Evolutionary conservation across 345 rosid species (phyloP).

Genomic region (Microthlaspi erraticum): DNA sequence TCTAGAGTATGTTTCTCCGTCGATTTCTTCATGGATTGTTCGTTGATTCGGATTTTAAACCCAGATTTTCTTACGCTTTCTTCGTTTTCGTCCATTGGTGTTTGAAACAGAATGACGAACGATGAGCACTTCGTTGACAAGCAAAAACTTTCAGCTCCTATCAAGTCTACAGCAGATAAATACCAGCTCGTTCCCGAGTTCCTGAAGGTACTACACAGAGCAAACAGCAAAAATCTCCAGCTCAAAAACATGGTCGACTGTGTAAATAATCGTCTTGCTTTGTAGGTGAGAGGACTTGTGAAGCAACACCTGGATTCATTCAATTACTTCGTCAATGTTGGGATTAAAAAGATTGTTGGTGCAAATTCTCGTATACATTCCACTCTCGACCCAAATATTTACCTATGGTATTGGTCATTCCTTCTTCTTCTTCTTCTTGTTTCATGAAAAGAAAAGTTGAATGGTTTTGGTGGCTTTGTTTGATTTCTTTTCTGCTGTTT

Average conservation of each 20-base stretch:
- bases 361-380: constrained; percentile 71
- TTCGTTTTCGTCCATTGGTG: background rate
- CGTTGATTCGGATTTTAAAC: background rate
- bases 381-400: constrained; percentile 55
- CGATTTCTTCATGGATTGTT: too few relatives aligned
- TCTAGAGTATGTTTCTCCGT: constrained; percentile 26
- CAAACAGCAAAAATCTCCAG: background rate
- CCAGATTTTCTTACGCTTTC: background rate
- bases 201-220: constrained; percentile 42
- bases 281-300: constrained; percentile 87
- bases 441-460: too few relatives aligned
- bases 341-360: constrained; percentile 83
- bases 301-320: constrained; percentile 93
- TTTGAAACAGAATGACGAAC: constrained; percentile 29
- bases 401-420: constrained; percentile 59
- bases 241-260: background rate
- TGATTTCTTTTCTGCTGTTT: constrained; percentile 18
- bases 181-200: constrained; percentile 48
- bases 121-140: constrained; percentile 26
- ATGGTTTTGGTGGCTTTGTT: constrained; percentile 3
- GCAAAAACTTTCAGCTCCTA: constrained; percentile 43
- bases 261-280: constrained; percentile 16
- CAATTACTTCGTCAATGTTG: constrained; percentile 76
- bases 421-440: too few relatives aligned
- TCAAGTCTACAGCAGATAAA: constrained; percentile 39